These are phyloP conservation scores for Candida chilensis DNA, from an alignment of 805 yeast species.

Conservation along the genomic window DNA sequence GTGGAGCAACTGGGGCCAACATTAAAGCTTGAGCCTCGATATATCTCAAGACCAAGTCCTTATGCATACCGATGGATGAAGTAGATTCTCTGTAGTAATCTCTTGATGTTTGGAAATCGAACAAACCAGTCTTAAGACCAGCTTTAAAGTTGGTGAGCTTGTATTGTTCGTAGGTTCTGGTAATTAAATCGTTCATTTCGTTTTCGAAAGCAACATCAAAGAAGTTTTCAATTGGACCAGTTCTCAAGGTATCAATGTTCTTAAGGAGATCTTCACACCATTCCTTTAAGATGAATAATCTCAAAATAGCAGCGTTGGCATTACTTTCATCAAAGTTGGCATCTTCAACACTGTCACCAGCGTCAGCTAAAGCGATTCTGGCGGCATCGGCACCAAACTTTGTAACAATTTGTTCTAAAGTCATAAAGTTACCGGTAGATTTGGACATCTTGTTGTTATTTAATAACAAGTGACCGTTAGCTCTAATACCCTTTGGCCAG, in stretches of 20 bases:
- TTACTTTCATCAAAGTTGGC: constrained; percentile 95
- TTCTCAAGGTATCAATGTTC: constrained; percentile 36
- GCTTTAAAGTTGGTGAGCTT: constrained; percentile 70
- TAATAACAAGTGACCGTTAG: constrained; percentile 90
- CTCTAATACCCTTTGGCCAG: constrained; percentile 95
- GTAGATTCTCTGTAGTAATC: constrained; percentile 90
- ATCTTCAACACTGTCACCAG: constrained; percentile 96
- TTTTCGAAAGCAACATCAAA: constrained; percentile 88
- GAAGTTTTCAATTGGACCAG: constrained; percentile 47
- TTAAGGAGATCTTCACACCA: constrained; percentile 82
- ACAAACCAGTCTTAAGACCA: constrained; percentile 85
- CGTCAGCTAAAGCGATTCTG: constrained; percentile 96
- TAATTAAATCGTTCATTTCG: constrained; percentile 81
- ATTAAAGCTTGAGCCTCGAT: constrained; percentile 81
- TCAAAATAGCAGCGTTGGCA: constrained; percentile 95
- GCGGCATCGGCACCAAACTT: constrained; percentile 98
- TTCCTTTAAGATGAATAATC: constrained; percentile 86
- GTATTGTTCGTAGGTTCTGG: constrained; percentile 65
- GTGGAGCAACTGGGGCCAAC: constrained; percentile 92
- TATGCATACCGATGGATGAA: constrained; percentile 63
- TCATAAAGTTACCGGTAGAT: constrained; percentile 94
- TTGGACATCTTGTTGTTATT: constrained; percentile 98
- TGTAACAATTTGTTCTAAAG: constrained; percentile 71
- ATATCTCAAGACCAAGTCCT: constrained; percentile 69
- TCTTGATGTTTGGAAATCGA: constrained; percentile 91